Evolutionary conservation across 129 eudicot species (phyloP), one percentile per base, ranked within the genome.

Genomic region (Flaveria bidentis): DNA sequence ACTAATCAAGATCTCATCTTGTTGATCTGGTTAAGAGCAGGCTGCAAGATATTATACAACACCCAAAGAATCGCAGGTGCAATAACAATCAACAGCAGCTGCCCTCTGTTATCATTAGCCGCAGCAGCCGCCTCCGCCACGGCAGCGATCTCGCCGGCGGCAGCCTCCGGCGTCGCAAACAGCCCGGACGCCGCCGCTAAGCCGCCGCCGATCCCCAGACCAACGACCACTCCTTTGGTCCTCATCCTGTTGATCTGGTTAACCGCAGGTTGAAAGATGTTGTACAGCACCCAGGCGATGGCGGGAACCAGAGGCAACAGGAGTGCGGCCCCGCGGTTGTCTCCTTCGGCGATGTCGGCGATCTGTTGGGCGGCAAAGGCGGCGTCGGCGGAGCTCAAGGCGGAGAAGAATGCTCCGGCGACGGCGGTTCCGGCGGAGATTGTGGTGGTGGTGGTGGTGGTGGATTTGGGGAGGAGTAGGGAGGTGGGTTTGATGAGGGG

Each of bases 1-100:
- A 46, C 71, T 68, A 69, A 25, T 86, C 67, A 85, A 47, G 86
- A 80, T 82, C 86, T 85, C 98, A 94, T 94, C 83, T 79, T 91
- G 82, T 94, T 91, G 72, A 91, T 88, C 87, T 94, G 98, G 85
- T 94, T 94, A 85, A 91, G 83, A 81, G 98, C 98, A 22, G 98
- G 98, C 85, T 94, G 98, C 67, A 94, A 86, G 16, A 94, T 94
- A 69, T 91, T 94, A 80, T 83, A 94, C 6, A 88, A 83, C 82
- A 94, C 98, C 98, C 98, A 94, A 25, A 66, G 78, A 68, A 94
- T 85, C 25, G 98, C 98, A 13, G 98, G 98, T 9, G 89, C 82
- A 45, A 94, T 68, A 65, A 94, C 98, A 70, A 94, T 23, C 87
- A 94, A 81, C 80, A 94, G 53, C n/a, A 94, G 93, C 63, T 70